These are phyloP conservation scores for Coemansia reversa DNA, from an alignment of 192 early-diverging fungal species.

Conservation along the genomic window DNA sequence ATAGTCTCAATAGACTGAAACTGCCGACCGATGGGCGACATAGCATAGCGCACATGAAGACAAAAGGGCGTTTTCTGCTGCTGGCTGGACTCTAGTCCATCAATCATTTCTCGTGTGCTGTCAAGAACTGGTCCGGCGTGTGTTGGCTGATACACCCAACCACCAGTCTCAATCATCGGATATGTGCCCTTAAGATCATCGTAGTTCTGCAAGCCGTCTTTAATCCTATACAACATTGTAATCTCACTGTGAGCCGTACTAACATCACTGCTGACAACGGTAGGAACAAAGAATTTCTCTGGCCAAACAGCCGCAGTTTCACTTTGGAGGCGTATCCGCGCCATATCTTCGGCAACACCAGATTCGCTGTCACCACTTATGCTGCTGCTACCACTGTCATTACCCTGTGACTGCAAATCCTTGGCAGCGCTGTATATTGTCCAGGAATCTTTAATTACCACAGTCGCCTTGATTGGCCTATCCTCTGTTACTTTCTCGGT, in stretches of 20 bases:
- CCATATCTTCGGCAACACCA: neutral
- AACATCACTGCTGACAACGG: neutral
- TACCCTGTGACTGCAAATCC: neutral
- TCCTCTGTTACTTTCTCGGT: too few species aligned
- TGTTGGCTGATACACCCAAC: slow-evolving; percentile 4
- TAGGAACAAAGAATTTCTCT: neutral
- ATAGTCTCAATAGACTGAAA: neutral
- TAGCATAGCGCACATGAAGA: slow-evolving; percentile 10
- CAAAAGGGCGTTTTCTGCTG: slow-evolving; percentile 4
- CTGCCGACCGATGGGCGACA: slow-evolving; percentile 1
- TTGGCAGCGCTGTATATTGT: neutral
- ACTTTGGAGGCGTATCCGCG: neutral
- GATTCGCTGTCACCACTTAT: too few species aligned
- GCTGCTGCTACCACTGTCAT: too few species aligned
- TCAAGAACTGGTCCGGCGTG: neutral
- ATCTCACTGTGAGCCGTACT: neutral
- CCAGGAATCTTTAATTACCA: slow-evolving; percentile 6
- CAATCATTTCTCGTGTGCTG: slow-evolving; percentile 5
- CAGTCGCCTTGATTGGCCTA: too few species aligned
- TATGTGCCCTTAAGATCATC: neutral
- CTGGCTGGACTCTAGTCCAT: neutral
- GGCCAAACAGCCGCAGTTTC: neutral
- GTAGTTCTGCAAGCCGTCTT: neutral
- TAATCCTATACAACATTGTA: neutral
- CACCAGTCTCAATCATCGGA: neutral